phyloP scores from a whole-genome alignment of 23 red algal genomes.

The Agarophyton chilense region DNA sequence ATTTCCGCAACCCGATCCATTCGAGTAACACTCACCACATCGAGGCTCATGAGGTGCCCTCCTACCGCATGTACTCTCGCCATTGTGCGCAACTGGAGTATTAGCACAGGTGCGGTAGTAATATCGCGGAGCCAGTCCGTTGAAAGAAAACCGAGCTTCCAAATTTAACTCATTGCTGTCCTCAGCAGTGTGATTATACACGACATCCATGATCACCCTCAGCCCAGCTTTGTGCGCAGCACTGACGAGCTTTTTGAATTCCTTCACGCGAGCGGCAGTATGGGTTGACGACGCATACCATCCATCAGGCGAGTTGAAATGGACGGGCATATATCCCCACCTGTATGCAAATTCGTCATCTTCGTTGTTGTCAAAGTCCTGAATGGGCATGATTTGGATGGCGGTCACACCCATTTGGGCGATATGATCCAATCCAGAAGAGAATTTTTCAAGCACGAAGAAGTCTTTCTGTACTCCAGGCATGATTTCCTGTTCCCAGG shows the following conservation, averaged over 20 bases:
- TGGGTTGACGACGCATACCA: constrained; percentile 83
- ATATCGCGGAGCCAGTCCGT: constrained; percentile 81
- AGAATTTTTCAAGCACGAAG: constrained; percentile 29
- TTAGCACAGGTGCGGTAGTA: constrained; percentile 88
- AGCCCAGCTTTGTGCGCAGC: constrained; percentile 79
- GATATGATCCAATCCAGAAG: constrained; percentile 78
- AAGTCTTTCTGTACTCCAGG: constrained; percentile 1
- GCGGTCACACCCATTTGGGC: constrained; percentile 81
- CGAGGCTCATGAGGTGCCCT: not conserved
- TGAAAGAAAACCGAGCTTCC: constrained; percentile 94
- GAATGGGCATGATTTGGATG: constrained; percentile 84
- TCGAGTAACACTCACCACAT: constrained; percentile 89
- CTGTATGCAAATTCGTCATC: constrained; percentile 31
- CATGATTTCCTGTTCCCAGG: constrained; percentile 38
- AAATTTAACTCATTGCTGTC: constrained; percentile 84
- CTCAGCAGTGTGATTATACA: constrained; percentile 97
- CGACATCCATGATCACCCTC: constrained; percentile 93
- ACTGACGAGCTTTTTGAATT: constrained; percentile 86
- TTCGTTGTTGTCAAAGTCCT: constrained; percentile 92
- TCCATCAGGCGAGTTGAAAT: constrained; percentile 88
- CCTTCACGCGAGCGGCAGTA: constrained; percentile 70
- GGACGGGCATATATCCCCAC: constrained; percentile 97
- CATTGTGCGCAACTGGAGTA: constrained; percentile 63
- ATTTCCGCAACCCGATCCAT: constrained; percentile 95
- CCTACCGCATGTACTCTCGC: constrained; percentile 69